phyloP scores from a whole-genome alignment of 2,329 filamentous ascomycete species.

The Hypoxylon sp. region DNA sequence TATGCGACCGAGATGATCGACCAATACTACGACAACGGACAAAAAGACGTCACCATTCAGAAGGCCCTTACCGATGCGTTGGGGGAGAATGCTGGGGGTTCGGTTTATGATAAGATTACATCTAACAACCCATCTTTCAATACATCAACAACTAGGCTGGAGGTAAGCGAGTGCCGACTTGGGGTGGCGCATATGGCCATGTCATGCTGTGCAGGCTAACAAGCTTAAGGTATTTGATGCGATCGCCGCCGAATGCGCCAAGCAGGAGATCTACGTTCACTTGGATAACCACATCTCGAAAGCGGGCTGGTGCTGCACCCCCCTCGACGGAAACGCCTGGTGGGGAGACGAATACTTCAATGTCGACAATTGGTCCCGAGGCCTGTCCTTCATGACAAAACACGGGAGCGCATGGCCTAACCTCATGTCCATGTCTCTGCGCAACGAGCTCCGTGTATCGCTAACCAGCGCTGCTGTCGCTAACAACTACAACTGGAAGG shows the following conservation, averaged over 20 bases:
- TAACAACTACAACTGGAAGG: conserved; percentile 61
- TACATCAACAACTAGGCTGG: conserved; percentile 59
- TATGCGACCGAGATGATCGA: conserved; percentile 72
- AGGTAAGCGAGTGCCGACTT: conserved; percentile 50
- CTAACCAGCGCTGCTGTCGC: conserved; percentile 43
- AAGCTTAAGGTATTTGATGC: conserved; percentile 62
- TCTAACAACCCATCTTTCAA: conserved; percentile 65
- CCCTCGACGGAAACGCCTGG: conserved; percentile 65
- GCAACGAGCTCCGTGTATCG: conserved; percentile 61
- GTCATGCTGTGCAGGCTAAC: not conserved
- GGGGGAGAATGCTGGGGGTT: conserved; percentile 59
- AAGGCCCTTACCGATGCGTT: conserved; percentile 55
- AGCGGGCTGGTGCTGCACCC: conserved; percentile 65
- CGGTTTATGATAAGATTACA: conserved; percentile 59
- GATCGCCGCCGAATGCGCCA: conserved; percentile 63
- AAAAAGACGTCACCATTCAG: conserved; percentile 55
- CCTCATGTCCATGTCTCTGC: conserved; percentile 58
- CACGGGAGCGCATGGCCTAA: conserved; percentile 60
- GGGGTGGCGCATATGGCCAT: too few species aligned
- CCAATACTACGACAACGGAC: conserved; percentile 59
- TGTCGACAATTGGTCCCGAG: conserved; percentile 66
- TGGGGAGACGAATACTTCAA: conserved; percentile 68
- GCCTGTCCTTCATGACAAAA: conserved; percentile 65
- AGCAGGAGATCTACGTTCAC: conserved; percentile 64
- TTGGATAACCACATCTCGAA: conserved; percentile 68